A percentile compares a stretch with the other conserved stretches of the same genome.
Evolutionary conservation across 768 basidiomycete genomes (phyloP).

Genomic region (Mycena capillaripes): DNA sequence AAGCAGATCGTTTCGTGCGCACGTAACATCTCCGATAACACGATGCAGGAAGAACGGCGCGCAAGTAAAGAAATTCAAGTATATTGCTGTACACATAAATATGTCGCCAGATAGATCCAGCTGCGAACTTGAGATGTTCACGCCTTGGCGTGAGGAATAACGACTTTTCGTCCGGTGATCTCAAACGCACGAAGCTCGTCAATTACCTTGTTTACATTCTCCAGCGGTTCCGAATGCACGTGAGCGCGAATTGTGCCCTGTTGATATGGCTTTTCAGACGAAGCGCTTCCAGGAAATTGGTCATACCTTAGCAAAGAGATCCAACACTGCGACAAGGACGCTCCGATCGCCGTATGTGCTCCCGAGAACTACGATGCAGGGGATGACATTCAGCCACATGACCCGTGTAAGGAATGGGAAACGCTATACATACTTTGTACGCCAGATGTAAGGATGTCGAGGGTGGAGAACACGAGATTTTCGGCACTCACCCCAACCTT

Average conservation of each 20-base stretch:
- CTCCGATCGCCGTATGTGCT: neutral
- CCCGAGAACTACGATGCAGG: neutral
- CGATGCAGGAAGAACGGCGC: too few species aligned
- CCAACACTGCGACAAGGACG: slow-evolving; percentile 17
- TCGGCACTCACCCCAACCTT: slow-evolving; percentile 32
- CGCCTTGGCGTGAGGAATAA: slow-evolving; percentile 7
- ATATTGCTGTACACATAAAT: too few species aligned
- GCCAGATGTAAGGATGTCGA: slow-evolving; percentile 16
- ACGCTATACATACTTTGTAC: slow-evolving; percentile 26
- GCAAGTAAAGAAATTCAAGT: too few species aligned
- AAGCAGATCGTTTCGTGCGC: too few species aligned
- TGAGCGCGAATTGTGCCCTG: slow-evolving; percentile 16
- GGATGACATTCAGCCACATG: neutral
- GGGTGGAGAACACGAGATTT: slow-evolving; percentile 24
- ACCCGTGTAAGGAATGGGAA: neutral
- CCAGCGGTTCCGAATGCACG: slow-evolving; percentile 17
- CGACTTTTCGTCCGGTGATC: slow-evolving; percentile 20
- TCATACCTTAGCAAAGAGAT: slow-evolving; percentile 33
- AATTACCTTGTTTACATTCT: slow-evolving; percentile 28
- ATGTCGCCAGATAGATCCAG: too few species aligned
- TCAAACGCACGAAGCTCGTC: slow-evolving; percentile 28
- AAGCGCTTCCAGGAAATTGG: neutral
- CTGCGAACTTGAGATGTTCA: neutral
- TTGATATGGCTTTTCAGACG: neutral
- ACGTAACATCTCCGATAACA: too few species aligned